Conservation (phyloP, 306 rosid species). For the Crotalaria pallida region DNA sequence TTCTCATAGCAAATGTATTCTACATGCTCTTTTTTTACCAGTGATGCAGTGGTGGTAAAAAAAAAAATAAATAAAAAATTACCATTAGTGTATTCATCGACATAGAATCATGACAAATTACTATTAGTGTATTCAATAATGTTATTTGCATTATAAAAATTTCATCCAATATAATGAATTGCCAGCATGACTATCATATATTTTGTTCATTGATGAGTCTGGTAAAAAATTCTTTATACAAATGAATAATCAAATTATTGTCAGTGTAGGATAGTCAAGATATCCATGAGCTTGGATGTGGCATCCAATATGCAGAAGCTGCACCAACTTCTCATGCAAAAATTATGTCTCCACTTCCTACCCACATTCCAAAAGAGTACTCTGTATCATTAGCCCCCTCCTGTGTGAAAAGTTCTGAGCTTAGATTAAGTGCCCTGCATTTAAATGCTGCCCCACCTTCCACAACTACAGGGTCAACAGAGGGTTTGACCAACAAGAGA, state of each 20-base stretch:
- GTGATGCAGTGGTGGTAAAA: no score
- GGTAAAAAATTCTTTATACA: not conserved
- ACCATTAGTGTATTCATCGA: not conserved
- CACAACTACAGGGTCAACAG: slow-evolving; percentile 21
- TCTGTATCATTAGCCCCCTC: slow-evolving; percentile 10
- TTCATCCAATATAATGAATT: not conserved
- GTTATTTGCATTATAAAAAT: not conserved
- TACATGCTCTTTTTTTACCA: not conserved
- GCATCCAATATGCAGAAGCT: slow-evolving; percentile 45
- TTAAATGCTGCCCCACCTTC: slow-evolving; percentile 34
- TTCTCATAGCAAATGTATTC: not conserved
- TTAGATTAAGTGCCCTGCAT: slow-evolving; percentile 41
- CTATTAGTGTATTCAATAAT: no score
- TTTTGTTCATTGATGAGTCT: not conserved
- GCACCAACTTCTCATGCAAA: slow-evolving; percentile 1
- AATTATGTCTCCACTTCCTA: slow-evolving; percentile 7
- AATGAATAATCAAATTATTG: not conserved
- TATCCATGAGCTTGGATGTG: slow-evolving; percentile 34
- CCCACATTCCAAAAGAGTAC: not conserved
- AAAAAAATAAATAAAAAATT: no score
- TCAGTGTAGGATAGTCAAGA: slow-evolving; percentile 29
- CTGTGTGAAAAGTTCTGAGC: slow-evolving; percentile 22
- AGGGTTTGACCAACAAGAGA: slow-evolving; percentile 1
- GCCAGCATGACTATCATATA: not conserved
- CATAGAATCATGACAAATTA: not conserved